Conservation (phyloP, 116 monocot species). For the Dioscorea cayenensis region DNA sequence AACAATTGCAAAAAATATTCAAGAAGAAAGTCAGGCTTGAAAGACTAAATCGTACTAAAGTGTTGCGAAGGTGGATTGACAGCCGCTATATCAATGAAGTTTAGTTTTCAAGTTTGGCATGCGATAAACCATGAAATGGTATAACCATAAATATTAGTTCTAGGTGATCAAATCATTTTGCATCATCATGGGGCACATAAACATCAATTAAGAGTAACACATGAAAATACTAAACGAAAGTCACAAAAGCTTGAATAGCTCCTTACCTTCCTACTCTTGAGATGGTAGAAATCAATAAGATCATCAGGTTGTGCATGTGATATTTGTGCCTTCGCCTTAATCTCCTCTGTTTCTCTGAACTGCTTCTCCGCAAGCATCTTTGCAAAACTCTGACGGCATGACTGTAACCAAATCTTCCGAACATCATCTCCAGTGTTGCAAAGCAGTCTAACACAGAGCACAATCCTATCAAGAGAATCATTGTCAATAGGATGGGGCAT, state of each 20-base stretch:
- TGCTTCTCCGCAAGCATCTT: conserved; percentile 46
- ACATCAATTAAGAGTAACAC: not conserved
- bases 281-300: conserved; percentile 46
- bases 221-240: conserved; percentile 2
- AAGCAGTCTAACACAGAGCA: conserved; percentile 38
- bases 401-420: conserved; percentile 38
- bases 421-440: conserved; percentile 42
- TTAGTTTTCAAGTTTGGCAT: no score
- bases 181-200: no score
- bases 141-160: no score
- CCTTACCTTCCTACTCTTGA: conserved; percentile 36
- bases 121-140: no score
- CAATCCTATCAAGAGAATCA: conserved; percentile 36
- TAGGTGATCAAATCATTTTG: no score
- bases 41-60: no score
- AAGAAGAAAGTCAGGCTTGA: no score
- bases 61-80: no score
- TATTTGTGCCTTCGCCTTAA: conserved; percentile 32
- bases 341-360: conserved; percentile 35
- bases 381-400: conserved; percentile 35
- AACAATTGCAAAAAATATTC: no score
- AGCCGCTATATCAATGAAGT: no score
- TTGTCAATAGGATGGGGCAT: conserved; percentile 28
- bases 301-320: conserved; percentile 43
- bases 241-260: not conserved